These are phyloP conservation scores for Candolleomyces aberdarensis DNA, from an alignment of 768 basidiomycete species.

Conservation along the genomic window DNA sequence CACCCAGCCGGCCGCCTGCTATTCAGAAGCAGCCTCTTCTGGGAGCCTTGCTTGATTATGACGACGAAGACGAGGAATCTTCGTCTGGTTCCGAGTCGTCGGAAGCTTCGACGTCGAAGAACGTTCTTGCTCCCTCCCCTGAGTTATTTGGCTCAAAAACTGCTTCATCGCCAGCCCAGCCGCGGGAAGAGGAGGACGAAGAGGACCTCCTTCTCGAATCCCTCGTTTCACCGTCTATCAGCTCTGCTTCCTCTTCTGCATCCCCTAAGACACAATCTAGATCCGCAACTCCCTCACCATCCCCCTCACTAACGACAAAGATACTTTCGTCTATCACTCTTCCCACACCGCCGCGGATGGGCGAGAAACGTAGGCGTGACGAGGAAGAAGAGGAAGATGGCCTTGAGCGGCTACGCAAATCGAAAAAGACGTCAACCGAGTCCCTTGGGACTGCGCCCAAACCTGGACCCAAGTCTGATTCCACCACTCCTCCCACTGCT, in stretches of 20 bases:
- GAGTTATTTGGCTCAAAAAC: constrained; percentile 21
- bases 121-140: constrained; percentile 12
- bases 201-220: constrained; percentile 60
- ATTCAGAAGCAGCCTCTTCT: constrained; percentile 55
- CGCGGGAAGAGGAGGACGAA: constrained; percentile 41
- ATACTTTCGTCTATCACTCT: constrained; percentile 10
- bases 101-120: not conserved
- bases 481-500: not conserved
- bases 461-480: too few species aligned
- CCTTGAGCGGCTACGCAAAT: constrained; percentile 57
- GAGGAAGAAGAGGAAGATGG: constrained; percentile 76
- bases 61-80: constrained; percentile 53
- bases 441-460: too few species aligned
- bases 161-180: constrained; percentile 42
- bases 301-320: not conserved
- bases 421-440: constrained; percentile 35
- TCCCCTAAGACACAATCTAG: not conserved
- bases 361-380: constrained; percentile 69
- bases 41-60: constrained; percentile 71
- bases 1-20: constrained; percentile 14
- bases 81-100: not conserved
- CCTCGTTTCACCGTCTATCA: constrained; percentile 41
- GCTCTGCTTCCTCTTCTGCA: constrained; percentile 24
- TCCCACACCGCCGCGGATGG: constrained; percentile 46
- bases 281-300: not conserved